Base-by-base conservation (phyloP, 2,329 filamentous ascomycete genomes). In the Leptographium radiaticola region DNA sequence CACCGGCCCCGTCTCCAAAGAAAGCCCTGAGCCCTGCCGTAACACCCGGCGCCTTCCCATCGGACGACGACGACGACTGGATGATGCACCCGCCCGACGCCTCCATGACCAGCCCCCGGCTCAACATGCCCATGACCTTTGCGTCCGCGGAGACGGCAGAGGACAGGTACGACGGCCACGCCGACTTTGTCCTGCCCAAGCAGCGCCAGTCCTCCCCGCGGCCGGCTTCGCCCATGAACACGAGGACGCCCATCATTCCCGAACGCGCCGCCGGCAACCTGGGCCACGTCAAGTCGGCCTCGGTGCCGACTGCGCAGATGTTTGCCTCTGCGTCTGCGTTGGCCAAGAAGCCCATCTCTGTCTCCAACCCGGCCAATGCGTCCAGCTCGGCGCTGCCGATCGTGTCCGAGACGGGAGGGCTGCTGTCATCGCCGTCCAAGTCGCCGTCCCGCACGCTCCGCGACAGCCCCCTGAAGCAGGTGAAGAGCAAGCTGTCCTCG, bases 401-500 rank as follows among this genome's bases (percentile, higher is more conserved):
- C 13, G 83, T 73, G 9, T 57, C 66, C 0, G 74, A 76, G 56
- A 58, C 64, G 8, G 65, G 40, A 0, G 53, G 65, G 15, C 61
- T 57, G 10, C 63, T 78, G 16, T 61, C 76, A 66, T 70, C 77
- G 66, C 71, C 76, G 58, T 66, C 70, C 3, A 81, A 80, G 60
- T 82, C 80, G 1, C 78, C 79, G 0, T 73, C 76, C 6, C 70
- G 79, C 53, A 71, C 65, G 49, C 73, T 79, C 61, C 74, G 76
- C 9, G 89, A 94, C 60, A 91, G 86, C 55, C 89, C 89, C 6
- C 69, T 96, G 56, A 95, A 90, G 67, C 89, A 93, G 51, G 90
- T 93, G 33, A 97, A 95, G 71, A 88, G 87, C 63, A 94, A 89
- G 65, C 75, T 97, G 49, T 94, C 91, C 48, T 95, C 90, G 11